Percentiles rank a stretch among this genome's conserved stretches.
Conservation (phyloP, 2,329 filamentous ascomycete genomes). For the Microdochium trichocladiopsis region DNA sequence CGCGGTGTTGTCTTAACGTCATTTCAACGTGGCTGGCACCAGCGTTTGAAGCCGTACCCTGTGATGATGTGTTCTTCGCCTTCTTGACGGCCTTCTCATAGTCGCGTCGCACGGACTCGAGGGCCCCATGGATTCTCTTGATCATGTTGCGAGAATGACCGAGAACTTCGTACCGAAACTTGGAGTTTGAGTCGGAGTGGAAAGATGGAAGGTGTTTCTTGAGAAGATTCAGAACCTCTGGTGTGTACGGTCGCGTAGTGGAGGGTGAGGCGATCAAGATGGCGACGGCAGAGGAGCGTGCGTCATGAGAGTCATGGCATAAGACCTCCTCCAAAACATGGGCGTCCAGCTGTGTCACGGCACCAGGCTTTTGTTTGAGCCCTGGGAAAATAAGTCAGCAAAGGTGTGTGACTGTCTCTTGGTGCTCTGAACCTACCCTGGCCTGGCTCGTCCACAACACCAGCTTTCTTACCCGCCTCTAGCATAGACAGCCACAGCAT, state of each 20-base stretch:
- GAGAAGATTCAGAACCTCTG: slow-evolving; percentile 54
- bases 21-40: neutral
- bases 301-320: slow-evolving; percentile 49
- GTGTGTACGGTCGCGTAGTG: slow-evolving; percentile 65
- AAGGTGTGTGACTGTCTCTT: slow-evolving; percentile 8
- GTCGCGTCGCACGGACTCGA: slow-evolving; percentile 40
- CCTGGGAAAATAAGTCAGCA: slow-evolving; percentile 10
- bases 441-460: slow-evolving; percentile 63
- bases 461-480: slow-evolving; percentile 63
- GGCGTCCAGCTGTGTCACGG: slow-evolving; percentile 27
- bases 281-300: slow-evolving; percentile 75
- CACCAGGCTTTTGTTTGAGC: slow-evolving; percentile 12
- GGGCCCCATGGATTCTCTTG: slow-evolving; percentile 64
- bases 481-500: slow-evolving; percentile 60
- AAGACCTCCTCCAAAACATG: slow-evolving; percentile 44
- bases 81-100: slow-evolving; percentile 25
- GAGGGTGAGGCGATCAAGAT: slow-evolving; percentile 71
- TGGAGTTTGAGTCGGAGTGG: slow-evolving; percentile 79
- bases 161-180: slow-evolving; percentile 75
- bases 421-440: slow-evolving; percentile 8
- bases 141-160: slow-evolving; percentile 70
- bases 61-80: neutral
- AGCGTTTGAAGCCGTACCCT: neutral
- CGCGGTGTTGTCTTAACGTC: slow-evolving; percentile 42
- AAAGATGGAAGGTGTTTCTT: slow-evolving; percentile 60